Conservation (phyloP, 164 flowering plant species). For the Piper longum region DNA sequence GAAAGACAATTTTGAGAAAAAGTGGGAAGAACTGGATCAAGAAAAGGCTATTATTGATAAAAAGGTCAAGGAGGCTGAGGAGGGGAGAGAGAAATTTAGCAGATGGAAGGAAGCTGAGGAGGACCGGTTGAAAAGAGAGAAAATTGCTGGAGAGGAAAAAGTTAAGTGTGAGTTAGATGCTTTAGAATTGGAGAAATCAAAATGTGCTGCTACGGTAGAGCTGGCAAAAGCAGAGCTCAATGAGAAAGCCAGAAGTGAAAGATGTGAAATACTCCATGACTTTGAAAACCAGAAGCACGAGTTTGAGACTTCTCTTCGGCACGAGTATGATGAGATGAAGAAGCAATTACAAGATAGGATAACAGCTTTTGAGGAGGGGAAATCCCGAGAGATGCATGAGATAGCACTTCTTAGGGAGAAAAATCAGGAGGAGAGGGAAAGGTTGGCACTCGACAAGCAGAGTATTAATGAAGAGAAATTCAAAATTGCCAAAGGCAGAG, state of each 20-base stretch:
- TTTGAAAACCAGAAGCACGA: conserved; percentile 42
- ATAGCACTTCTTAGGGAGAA: conserved; percentile 36
- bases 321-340: conserved; percentile 40
- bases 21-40: conserved; percentile 82
- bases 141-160: conserved; percentile 20
- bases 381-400: conserved; percentile 25
- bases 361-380: conserved; percentile 38
- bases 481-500: conserved; percentile 26
- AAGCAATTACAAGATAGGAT: conserved; percentile 28
- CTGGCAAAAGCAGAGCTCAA: conserved; percentile 36
- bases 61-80: conserved; percentile 24
- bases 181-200: conserved; percentile 42
- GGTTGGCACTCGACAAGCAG: conserved; percentile 31
- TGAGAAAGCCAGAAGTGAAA: conserved; percentile 40
- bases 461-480: conserved; percentile 39
- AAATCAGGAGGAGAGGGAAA: conserved; percentile 40
- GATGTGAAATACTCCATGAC: conserved; percentile 31
- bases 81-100: conserved; percentile 38
- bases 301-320: conserved; percentile 38
- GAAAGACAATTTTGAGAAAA: conserved; percentile 62
- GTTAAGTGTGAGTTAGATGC: conserved; percentile 49
- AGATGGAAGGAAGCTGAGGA: conserved; percentile 31
- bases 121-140: conserved; percentile 42
- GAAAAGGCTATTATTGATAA: conserved; percentile 33
- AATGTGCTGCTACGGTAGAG: conserved; percentile 44